These are phyloP conservation scores for Zasmidium citrigriseum DNA, from an alignment of 2,329 filamentous ascomycete genomes.

Conservation along the genomic window DNA sequence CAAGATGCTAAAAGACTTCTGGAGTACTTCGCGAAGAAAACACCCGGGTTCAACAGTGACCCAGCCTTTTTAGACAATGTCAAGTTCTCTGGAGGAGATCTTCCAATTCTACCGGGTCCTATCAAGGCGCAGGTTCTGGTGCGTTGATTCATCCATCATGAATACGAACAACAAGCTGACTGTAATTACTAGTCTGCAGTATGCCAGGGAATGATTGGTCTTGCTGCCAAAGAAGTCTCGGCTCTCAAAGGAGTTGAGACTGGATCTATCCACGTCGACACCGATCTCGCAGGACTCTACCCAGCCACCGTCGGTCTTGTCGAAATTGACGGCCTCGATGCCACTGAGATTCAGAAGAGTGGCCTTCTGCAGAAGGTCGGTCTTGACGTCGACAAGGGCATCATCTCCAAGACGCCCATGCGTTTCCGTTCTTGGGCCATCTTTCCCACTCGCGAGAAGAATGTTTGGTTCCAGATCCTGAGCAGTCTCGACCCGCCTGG, in stretches of 20 bases:
- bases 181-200: constrained; percentile 33
- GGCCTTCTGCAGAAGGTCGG: constrained; percentile 30
- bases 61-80: constrained; percentile 36
- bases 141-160: constrained; percentile 27
- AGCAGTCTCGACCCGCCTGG: constrained; percentile 50
- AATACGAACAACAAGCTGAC: neutral
- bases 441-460: constrained; percentile 50
- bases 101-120: constrained; percentile 46
- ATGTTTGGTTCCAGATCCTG: constrained; percentile 54
- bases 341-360: constrained; percentile 32
- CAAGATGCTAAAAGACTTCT: constrained; percentile 43
- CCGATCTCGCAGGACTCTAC: constrained; percentile 50
- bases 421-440: constrained; percentile 46
- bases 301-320: constrained; percentile 43
- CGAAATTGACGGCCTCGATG: constrained; percentile 41
- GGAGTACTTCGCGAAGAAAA: constrained; percentile 38
- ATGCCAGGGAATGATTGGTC: constrained; percentile 47
- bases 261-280: constrained; percentile 45
- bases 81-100: constrained; percentile 41
- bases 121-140: constrained; percentile 42
- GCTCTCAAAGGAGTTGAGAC: constrained; percentile 28
- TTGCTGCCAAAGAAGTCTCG: constrained; percentile 45
- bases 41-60: constrained; percentile 45
- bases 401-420: constrained; percentile 45
- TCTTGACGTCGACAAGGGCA: constrained; percentile 29